Evolutionary conservation across 805 yeast species (phyloP), one percentile per base, ranked within the genome.

Genomic region (Priceomyces carsonii): DNA sequence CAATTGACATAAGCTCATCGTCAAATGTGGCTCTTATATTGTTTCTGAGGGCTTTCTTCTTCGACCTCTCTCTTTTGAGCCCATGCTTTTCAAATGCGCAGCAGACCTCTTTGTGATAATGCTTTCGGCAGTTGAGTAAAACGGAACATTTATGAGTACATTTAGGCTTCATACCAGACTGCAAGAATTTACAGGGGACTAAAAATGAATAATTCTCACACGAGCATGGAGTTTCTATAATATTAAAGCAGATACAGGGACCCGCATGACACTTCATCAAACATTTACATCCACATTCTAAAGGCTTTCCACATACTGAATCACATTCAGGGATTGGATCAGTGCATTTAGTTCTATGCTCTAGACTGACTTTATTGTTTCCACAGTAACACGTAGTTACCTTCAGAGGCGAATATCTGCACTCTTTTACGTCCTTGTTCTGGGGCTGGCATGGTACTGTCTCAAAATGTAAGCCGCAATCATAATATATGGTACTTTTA

Each of bases 361-460:
- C 39, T 1, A 65, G 66, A 1, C 52, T 52, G 7, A 82, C 65
- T 4, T 52, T 46, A 2, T 79, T 72, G 50, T 82, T 80, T 1
- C 96, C 95, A 67, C 97, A 89, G 23, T 82, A 84, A 61, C 97
- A 89, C 1, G 77, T 73, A 18, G 66, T 74, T n/a, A 82, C 57
- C 1, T 61, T 44, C 12, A 67, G 61, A 0, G 95, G 95, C 4
- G 85, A 66, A 28, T 68, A 63, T 8, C 82, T 84, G 60, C 97
- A 89, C 17, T 40, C 48, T 3, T 39, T 48, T 2, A 42, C 32
- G 7, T 26, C 26, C 5, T 18, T 25, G 0, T 64, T 44, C 14
- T 73, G 64, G 0, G 82, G 71, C 51, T 80, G 87, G 43, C 93
- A 82, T 29, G 55, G 26, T 1, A 51, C 33, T 10, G 51, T 54